Evolutionary conservation across 2,329 filamentous ascomycete genomes (phyloP).

Genomic region (Coniochaeta sp.): DNA sequence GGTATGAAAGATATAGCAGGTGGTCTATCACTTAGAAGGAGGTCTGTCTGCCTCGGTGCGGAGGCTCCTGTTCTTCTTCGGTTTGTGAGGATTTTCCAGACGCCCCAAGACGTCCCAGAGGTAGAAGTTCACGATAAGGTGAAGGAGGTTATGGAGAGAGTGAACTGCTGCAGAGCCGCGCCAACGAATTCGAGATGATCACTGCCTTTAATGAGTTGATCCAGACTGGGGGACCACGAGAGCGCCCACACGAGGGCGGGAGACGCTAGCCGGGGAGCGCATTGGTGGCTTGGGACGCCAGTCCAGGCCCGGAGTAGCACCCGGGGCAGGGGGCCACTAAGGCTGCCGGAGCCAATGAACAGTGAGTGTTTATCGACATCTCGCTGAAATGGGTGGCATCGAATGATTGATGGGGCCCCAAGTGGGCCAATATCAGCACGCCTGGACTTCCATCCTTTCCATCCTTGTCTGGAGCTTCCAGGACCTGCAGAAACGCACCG

Average conservation of each 20-base stretch:
- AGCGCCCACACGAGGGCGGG: not conserved
- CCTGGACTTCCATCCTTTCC: not conserved
- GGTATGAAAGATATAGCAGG: not conserved
- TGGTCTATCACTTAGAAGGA: not conserved
- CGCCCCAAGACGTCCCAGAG: no score
- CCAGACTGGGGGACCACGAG: not conserved
- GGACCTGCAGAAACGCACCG: no score
- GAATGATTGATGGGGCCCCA: not conserved
- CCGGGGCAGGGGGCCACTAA: not conserved
- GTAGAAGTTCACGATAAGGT: not conserved
- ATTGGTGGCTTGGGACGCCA: not conserved
- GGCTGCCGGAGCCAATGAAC: not conserved
- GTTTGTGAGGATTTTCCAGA: no score
- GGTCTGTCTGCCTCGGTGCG: not conserved
- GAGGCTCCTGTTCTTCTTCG: not conserved
- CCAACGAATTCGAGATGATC: slow-evolving; percentile 1
- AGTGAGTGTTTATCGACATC: not conserved
- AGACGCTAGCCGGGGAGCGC: not conserved
- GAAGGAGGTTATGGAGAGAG: not conserved
- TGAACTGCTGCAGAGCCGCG: not conserved
- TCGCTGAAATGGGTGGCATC: not conserved
- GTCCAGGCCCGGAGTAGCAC: not conserved
- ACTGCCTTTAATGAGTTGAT: slow-evolving; percentile 1
- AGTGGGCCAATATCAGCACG: slow-evolving; percentile 1
- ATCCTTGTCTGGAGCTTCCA: not conserved